Evolutionary conservation across 257 asterid species (phyloP).

Genomic region (Gardenia jasminoides): DNA sequence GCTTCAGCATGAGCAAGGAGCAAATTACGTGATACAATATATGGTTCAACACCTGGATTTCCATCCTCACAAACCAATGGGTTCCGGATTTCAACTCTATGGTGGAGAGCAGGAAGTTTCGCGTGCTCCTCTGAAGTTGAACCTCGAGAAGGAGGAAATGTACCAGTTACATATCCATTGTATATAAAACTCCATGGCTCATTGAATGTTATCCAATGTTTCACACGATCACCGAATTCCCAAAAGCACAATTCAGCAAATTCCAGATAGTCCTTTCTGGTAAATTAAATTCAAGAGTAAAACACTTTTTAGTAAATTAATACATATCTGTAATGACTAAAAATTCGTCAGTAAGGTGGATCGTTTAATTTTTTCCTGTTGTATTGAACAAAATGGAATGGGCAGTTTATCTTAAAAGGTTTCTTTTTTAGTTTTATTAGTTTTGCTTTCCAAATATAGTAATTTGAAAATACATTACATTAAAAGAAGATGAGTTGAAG

Average conservation of each 20-base stretch:
- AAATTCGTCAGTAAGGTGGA: too few species aligned
- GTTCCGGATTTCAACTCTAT: too few species aligned
- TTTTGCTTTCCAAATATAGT: too few species aligned
- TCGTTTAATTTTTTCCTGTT: too few species aligned
- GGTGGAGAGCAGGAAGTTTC: neutral
- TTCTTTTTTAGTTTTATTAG: too few species aligned
- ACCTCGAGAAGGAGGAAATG: constrained; percentile 30
- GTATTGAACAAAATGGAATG: too few species aligned
- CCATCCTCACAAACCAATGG: neutral
- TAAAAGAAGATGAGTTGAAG: too few species aligned
- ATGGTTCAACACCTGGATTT: constrained; percentile 42
- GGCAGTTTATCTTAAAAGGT: too few species aligned
- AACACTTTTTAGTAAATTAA: too few species aligned
- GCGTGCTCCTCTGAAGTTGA: neutral
- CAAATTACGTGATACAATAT: constrained; percentile 42
- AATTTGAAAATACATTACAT: too few species aligned
- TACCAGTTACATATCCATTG: constrained; percentile 15
- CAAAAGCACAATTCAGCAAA: constrained; percentile 39
- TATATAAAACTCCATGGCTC: constrained; percentile 27
- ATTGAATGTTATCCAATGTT: constrained; percentile 39
- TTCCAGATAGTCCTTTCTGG: constrained; percentile 32
- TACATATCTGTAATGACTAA: too few species aligned
- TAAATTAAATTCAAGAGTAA: too few species aligned
- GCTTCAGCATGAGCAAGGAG: constrained; percentile 48
- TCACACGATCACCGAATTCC: constrained; percentile 46